Evolutionary conservation across 2,329 filamentous ascomycete species (phyloP), one percentile per base, ranked within the genome.

Genomic region (Trichoderma sp.): DNA sequence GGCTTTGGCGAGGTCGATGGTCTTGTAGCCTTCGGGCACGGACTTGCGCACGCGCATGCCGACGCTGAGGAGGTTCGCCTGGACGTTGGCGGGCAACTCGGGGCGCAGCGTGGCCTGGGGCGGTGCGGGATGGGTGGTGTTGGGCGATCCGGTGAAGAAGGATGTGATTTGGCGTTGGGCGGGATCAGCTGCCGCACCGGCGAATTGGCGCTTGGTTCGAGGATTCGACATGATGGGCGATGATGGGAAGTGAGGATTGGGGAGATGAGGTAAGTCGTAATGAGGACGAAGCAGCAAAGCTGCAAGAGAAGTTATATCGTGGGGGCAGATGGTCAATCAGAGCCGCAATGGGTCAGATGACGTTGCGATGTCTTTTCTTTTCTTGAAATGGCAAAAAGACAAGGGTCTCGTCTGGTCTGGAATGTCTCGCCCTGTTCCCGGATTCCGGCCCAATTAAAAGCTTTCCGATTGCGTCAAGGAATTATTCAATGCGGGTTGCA

Each of bases 31-130:
- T 80, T 98, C 95, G 0, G 94, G 92, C 8, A 98, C 92, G 12
- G 93, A 93, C 84, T 98, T 98, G 79, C 95, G 92, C 65, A 98
- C 88, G 28, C 95, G 91, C 94, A 98, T 98, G 77, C 95, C 95
- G 74, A 98, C 95, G 77, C 88, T 93, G 56, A 98, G 86, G n/a
- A 98, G 90, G 74, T 92, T 92, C 43, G 94, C 87, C 81, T 97
- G 93, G 36, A 97, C 86, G 8, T 85, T 85, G 28, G 86, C 81
- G 1, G 93, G 90, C 15, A 95, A 84, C 4, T 80, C 76, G 4
- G 89, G 88, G 18, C 84, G 82, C 15, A 76, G 75, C 18, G 77
- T 63, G 24, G 65, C 28, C 73, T 21, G 56, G 78, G 76, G 18
- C 76, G 78, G 36, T 6, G 75, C 68, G 36, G 72, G 34, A 78